Conservation (phyloP, 23 red algal species). For the Gracilaria gracilis region DNA sequence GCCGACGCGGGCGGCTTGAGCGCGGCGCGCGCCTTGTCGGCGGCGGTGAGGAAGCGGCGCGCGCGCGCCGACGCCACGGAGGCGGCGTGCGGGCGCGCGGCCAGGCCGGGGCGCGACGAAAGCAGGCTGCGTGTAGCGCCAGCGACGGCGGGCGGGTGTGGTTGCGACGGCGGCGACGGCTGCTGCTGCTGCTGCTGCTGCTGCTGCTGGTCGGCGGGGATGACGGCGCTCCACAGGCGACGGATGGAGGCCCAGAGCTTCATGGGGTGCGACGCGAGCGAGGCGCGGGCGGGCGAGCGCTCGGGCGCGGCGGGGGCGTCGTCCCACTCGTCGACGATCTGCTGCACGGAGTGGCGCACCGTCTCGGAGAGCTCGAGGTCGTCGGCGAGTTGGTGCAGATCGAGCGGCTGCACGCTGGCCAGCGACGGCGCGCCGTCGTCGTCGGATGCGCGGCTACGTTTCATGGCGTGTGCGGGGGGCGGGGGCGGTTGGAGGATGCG, state of each 20-base stretch:
- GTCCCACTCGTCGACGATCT: slow-evolving; percentile 43
- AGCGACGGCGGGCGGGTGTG: too few relatives aligned
- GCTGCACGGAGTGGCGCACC: slow-evolving; percentile 18
- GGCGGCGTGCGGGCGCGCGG: too few relatives aligned
- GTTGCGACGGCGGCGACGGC: too few relatives aligned
- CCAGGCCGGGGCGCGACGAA: background rate
- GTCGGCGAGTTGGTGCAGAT: slow-evolving; percentile 35
- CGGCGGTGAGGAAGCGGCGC: background rate
- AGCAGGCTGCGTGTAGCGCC: background rate
- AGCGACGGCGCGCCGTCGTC: slow-evolving; percentile 15
- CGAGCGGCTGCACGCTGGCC: slow-evolving; percentile 45
- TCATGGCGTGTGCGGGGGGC: background rate
- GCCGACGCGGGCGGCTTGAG: background rate
- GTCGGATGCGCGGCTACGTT: background rate
- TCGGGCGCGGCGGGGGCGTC: background rate
- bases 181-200: background rate
- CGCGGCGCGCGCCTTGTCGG: background rate
- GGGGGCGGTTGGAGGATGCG: too few relatives aligned
- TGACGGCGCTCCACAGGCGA: slow-evolving; percentile 26
- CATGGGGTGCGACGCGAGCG: background rate
- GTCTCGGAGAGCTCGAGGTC: slow-evolving; percentile 53
- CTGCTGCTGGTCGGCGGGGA: slow-evolving; percentile 19
- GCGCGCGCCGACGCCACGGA: background rate
- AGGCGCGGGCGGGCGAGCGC: background rate
- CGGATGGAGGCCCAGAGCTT: slow-evolving; percentile 34